These are phyloP conservation scores for Tulasnella sp. DNA, from an alignment of 768 basidiomycete species.

Conservation along the genomic window DNA sequence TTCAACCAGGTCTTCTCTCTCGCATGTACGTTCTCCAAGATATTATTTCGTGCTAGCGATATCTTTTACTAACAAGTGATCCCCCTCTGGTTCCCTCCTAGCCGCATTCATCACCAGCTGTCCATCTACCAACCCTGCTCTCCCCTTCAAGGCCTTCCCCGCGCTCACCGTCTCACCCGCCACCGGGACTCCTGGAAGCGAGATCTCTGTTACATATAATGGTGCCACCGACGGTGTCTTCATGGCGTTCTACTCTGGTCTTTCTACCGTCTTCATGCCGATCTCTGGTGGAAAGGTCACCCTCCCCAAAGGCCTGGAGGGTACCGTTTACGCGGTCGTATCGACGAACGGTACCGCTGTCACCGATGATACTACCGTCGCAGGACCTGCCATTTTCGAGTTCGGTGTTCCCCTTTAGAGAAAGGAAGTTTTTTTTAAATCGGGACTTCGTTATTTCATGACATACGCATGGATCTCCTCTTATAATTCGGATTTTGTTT, in stretches of 20 bases:
- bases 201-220: constrained; percentile 16
- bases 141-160: constrained; percentile 42
- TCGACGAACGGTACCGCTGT: constrained; percentile 30
- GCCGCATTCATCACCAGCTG: constrained; percentile 40
- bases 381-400: constrained; percentile 32
- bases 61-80: too few species aligned
- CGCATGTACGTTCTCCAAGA: constrained; percentile 21
- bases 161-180: constrained; percentile 30
- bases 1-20: constrained; percentile 39
- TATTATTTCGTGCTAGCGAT: background rate
- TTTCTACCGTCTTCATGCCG: constrained; percentile 33
- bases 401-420: too few species aligned
- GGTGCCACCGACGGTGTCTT: constrained; percentile 24
- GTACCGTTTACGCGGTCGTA: constrained; percentile 43
- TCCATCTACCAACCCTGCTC: constrained; percentile 40
- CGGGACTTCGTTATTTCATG: too few species aligned
- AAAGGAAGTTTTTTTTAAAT: too few species aligned
- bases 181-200: constrained; percentile 24
- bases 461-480: too few species aligned
- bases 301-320: constrained; percentile 35
- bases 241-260: constrained; percentile 41
- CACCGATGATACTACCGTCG: constrained; percentile 40
- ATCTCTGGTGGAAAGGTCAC: constrained; percentile 23
- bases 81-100: constrained; percentile 6
- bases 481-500: too few species aligned